Evolutionary conservation across 768 basidiomycete genomes (phyloP).

Genomic region (Imleria badia): DNA sequence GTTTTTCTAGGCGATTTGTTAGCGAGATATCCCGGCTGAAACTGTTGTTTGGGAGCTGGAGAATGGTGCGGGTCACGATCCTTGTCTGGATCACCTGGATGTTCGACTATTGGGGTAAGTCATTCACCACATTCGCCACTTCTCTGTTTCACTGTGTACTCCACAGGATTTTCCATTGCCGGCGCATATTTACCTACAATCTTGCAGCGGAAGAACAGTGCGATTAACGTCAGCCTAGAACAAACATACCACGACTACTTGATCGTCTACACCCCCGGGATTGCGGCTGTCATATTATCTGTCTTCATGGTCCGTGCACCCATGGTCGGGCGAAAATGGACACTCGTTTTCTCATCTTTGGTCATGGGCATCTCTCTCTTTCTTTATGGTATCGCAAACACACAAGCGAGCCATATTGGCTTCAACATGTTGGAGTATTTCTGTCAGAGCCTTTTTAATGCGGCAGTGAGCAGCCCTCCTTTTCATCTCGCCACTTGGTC

Average conservation of each 20-base stretch:
- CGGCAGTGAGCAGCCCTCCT: background rate
- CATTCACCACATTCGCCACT: background rate
- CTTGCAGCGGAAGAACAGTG: conserved; percentile 13
- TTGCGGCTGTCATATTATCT: background rate
- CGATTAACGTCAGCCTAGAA: conserved; percentile 1
- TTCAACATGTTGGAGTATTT: conserved; percentile 10
- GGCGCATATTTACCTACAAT: conserved; percentile 8
- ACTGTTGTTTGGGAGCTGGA: conserved; percentile 16
- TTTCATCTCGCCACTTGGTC: background rate
- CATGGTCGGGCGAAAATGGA: conserved; percentile 16
- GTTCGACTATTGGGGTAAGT: conserved; percentile 14
- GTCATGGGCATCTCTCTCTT: conserved; percentile 4
- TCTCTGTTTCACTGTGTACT: background rate
- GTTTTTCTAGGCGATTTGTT: background rate
- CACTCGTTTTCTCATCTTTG: conserved; percentile 15
- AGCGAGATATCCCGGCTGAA: conserved; percentile 12
- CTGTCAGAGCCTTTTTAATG: conserved; percentile 9
- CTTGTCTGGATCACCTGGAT: conserved; percentile 16
- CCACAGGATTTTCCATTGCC: conserved; percentile 2
- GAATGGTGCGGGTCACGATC: conserved; percentile 7
- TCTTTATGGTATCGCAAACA: conserved; percentile 10
- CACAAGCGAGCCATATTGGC: conserved; percentile 11
- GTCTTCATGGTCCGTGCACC: conserved; percentile 14
- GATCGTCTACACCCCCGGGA: conserved; percentile 4
- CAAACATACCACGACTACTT: conserved; percentile 15